Conservation (phyloP, 768 basidiomycete species). For the Agaricus sinodeliciosus region DNA sequence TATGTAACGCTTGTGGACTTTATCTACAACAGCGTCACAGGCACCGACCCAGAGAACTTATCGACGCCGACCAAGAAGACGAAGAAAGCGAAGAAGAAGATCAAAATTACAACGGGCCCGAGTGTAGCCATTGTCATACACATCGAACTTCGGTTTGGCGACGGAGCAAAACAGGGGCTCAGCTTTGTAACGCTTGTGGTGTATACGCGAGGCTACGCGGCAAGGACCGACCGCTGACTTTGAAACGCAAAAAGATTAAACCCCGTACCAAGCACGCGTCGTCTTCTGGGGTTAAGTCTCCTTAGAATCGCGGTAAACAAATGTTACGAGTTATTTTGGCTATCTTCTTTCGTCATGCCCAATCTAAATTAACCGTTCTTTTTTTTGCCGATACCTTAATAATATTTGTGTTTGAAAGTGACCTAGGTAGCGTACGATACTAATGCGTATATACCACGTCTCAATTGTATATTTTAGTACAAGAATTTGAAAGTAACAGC, state of each 20-base stretch:
- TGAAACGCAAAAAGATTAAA: constrained; percentile 41
- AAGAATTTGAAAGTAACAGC: not conserved
- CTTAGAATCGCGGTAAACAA: not conserved
- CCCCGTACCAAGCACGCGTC: constrained; percentile 38
- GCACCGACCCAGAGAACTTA: constrained; percentile 41
- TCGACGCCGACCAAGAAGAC: constrained; percentile 39
- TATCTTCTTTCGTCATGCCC: not conserved
- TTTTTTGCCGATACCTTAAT: constrained; percentile 8
- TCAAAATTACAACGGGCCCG: constrained; percentile 33
- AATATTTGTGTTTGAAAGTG: not conserved
- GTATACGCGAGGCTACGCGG: constrained; percentile 42
- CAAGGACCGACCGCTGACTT: constrained; percentile 36
- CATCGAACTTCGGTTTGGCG: constrained; percentile 46
- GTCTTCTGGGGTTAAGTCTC: not conserved
- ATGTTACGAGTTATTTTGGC: no score
- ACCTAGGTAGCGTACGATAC: not conserved
- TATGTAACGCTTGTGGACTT: constrained; percentile 43
- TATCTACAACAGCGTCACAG: constrained; percentile 42
- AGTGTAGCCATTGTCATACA: constrained; percentile 44
- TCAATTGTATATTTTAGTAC: not conserved
- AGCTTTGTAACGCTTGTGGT: constrained; percentile 46
- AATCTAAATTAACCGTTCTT: not conserved
- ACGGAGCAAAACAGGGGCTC: constrained; percentile 41
- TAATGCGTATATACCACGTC: not conserved
- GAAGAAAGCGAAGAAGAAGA: constrained; percentile 33